Evolutionary conservation across 148 eudicot species (phyloP).

Genomic region (Dianthus caryophyllus): DNA sequence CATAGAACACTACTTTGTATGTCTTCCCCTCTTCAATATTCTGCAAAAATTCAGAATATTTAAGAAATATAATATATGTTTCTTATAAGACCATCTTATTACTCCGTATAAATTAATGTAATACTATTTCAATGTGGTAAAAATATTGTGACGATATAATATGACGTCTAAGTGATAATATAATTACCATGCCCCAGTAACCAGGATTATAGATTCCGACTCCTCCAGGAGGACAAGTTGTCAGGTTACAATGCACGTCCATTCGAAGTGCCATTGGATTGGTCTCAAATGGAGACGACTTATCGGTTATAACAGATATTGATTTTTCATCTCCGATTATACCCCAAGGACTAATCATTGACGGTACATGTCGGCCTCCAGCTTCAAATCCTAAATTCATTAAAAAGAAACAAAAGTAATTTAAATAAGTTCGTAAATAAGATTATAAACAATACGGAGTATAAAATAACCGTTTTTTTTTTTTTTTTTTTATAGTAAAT

Average conservation of each 20-base stretch:
- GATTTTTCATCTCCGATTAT: slow-evolving; percentile 27
- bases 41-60: slow-evolving; percentile 16
- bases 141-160: too few species aligned
- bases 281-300: slow-evolving; percentile 28
- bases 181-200: slow-evolving; percentile 43
- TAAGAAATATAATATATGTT: too few species aligned
- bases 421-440: too few species aligned
- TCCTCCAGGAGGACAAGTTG: slow-evolving; percentile 34
- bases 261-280: slow-evolving; percentile 39
- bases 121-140: too few species aligned
- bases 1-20: slow-evolving; percentile 29
- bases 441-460: too few species aligned
- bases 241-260: slow-evolving; percentile 31
- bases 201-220: slow-evolving; percentile 48
- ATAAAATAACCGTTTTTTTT: too few species aligned
- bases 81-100: too few species aligned
- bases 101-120: too few species aligned
- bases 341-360: too few species aligned
- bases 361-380: too few species aligned
- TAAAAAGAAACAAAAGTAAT: too few species aligned
- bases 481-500: too few species aligned
- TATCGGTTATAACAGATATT: slow-evolving; percentile 28
- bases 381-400: slow-evolving; percentile 34
- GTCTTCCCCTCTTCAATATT: slow-evolving; percentile 35
- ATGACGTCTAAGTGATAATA: background rate